Conservation (phyloP, 495 filamentous ascomycete species). For the Hypoxylon cercidicola region DNA sequence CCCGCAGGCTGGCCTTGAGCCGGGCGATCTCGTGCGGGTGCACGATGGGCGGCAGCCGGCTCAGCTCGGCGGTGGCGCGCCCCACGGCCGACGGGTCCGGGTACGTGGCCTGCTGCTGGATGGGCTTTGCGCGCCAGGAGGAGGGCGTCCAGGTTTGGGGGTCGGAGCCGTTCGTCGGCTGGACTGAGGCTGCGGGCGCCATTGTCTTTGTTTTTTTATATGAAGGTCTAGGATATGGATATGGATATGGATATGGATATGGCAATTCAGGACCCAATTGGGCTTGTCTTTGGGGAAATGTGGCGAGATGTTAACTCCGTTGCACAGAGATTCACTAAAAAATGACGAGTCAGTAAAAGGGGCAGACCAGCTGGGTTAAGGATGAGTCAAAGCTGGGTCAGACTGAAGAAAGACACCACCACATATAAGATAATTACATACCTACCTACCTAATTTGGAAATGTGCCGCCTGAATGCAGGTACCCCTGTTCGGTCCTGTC, state of each 20-base stretch:
- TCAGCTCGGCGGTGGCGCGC: conserved; percentile 74
- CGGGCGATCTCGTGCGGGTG: conserved; percentile 85
- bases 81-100: conserved; percentile 71
- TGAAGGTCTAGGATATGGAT: too few species aligned
- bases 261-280: too few species aligned
- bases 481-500: neutral
- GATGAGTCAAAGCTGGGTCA: neutral
- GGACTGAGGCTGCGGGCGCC: conserved; percentile 4
- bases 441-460: conserved; percentile 30
- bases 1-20: conserved; percentile 77
- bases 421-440: conserved; percentile 1
- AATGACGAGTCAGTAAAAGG: neutral
- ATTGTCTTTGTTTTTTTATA: conserved; percentile 3
- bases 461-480: conserved; percentile 1
- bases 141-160: conserved; percentile 62
- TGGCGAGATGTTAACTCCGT: too few species aligned
- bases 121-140: conserved; percentile 91
- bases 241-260: too few species aligned
- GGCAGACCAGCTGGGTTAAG: neutral
- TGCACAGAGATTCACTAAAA: too few species aligned
- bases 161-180: conserved; percentile 7
- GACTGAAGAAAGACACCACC: neutral
- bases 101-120: conserved; percentile 90
- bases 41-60: conserved; percentile 85
- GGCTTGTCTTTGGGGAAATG: too few species aligned